Base-by-base conservation (phyloP, 164 flowering plant species). In the Vitis amurensis region DNA sequence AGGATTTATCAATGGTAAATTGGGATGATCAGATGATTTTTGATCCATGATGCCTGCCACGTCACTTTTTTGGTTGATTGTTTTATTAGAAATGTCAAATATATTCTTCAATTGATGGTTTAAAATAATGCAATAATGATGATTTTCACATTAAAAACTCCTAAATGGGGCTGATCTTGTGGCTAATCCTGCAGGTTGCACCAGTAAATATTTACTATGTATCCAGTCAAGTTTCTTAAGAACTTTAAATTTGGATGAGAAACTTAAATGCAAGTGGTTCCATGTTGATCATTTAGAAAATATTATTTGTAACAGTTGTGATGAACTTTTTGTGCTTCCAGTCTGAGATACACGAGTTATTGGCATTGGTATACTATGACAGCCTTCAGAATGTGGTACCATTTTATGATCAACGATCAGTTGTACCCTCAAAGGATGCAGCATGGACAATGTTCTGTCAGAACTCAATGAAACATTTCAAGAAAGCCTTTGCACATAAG, bases 311-410 rank as follows among this genome's bases (percentile, higher is more conserved):
- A 29, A 55, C 63, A 51, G 50, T 8, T 55, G 8, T 71, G 49
- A 56, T 66, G 58, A 60, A 16, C 29, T 61, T 19, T 76, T 48
- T 74, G 70, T 81, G 69, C 61, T 76, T 80, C 49, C 84, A 95
- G 99, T 75, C 87, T 56, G 93, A 93, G 87, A 95, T 93, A 73
- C 98, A 93, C 64, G 98, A 91, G 80, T 64, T 90, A 57, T 74
- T 95, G 86, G 99, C 99, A 27, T 73, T 95, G 59, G 98, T 95
- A n/a, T 95, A 90, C 83, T 93, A 93, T 77, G 99, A 95, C 74
- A 86, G 97, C 84, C 76, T 95, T 70, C 99, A 95, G 81, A 93
- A 89, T 84, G 99, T 95, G 68, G 98, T 88, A 13, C 98, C 99
- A 67, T 83, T 92, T 73, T 91, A 83, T 84, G 98, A 95, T 77